phyloP scores from a whole-genome alignment of 768 basidiomycete species.

The Auriculariales sp. region DNA sequence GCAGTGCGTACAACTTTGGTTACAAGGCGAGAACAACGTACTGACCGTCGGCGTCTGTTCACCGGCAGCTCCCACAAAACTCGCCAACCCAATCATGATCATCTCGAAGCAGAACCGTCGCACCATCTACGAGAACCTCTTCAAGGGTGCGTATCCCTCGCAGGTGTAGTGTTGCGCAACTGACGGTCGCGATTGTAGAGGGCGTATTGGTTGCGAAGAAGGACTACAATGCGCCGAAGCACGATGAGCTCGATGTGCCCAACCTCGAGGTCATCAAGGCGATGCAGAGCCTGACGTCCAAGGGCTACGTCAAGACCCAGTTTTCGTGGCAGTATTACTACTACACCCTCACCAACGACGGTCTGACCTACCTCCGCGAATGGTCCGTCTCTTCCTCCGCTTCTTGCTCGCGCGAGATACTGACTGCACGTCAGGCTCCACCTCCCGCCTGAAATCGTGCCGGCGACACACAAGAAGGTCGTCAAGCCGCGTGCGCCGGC shows the following conservation, averaged over 20 bases:
- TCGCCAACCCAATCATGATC: conserved; percentile 56
- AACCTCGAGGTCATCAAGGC: conserved; percentile 64
- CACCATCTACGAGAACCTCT: conserved; percentile 97
- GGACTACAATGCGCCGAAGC: conserved; percentile 94
- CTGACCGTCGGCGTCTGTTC: neutral
- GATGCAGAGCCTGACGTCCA: conserved; percentile 50
- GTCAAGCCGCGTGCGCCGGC: conserved; percentile 16
- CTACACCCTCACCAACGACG: conserved; percentile 92
- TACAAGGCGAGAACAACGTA: neutral
- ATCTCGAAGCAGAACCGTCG: conserved; percentile 93
- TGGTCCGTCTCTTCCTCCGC: conserved; percentile 29
- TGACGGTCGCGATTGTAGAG: conserved; percentile 34
- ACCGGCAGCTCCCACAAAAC: neutral
- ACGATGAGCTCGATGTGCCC: conserved; percentile 67
- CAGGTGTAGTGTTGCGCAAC: neutral
- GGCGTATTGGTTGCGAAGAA: conserved; percentile 99
- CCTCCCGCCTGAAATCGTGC: conserved; percentile 91
- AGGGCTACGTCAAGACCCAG: conserved; percentile 92
- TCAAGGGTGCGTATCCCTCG: conserved; percentile 67
- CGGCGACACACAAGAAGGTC: conserved; percentile 94
- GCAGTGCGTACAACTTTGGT: too few species aligned
- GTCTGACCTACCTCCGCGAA: conserved; percentile 92
- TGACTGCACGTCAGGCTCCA: conserved; percentile 48
- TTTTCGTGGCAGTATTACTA: conserved; percentile 99
- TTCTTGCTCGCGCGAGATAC: neutral